These are phyloP conservation scores for Phialophora chinensis DNA, from an alignment of 2,329 filamentous ascomycete genomes.

Conservation along the genomic window DNA sequence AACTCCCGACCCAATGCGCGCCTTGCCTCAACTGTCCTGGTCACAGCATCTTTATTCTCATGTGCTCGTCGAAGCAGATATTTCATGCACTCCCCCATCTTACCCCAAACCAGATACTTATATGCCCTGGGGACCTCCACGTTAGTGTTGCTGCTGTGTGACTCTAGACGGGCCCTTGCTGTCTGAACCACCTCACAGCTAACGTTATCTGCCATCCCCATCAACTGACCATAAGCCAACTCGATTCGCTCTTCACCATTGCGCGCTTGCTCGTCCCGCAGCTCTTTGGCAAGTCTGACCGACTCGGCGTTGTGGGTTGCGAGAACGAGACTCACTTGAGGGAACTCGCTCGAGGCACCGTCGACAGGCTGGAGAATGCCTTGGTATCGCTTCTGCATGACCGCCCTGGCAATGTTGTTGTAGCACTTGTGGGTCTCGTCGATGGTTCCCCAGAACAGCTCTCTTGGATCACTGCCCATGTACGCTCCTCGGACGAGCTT, in stretches of 20 bases:
- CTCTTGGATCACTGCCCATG: slow-evolving; percentile 70
- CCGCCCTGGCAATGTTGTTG: slow-evolving; percentile 70
- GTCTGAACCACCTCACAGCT: slow-evolving; percentile 60
- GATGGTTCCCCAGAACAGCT: slow-evolving; percentile 75
- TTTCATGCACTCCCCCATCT: slow-evolving; percentile 76
- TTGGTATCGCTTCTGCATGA: slow-evolving; percentile 70
- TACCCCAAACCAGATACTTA: slow-evolving; percentile 65
- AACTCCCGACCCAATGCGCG: slow-evolving; percentile 60
- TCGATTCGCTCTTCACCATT: slow-evolving; percentile 52
- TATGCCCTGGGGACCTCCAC: slow-evolving; percentile 56
- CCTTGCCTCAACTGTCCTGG: slow-evolving; percentile 59
- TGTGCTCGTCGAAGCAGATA: slow-evolving; percentile 67
- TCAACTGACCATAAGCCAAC: slow-evolving; percentile 62
- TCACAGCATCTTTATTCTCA: slow-evolving; percentile 67
- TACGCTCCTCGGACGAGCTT: slow-evolving; percentile 81
- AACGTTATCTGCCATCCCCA: slow-evolving; percentile 68
- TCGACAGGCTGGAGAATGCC: slow-evolving; percentile 56
- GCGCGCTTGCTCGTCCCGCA: slow-evolving; percentile 55
- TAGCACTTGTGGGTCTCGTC: slow-evolving; percentile 74
- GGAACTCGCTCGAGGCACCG: slow-evolving; percentile 56
- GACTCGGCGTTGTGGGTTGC: slow-evolving; percentile 83
- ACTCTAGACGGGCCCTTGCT: slow-evolving; percentile 48
- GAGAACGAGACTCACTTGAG: slow-evolving; percentile 69
- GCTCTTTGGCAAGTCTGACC: slow-evolving; percentile 60
- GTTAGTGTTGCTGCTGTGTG: slow-evolving; percentile 40